Base-by-base conservation (phyloP, 2,329 filamentous ascomycete genomes). In the Chaetomium sp. region DNA sequence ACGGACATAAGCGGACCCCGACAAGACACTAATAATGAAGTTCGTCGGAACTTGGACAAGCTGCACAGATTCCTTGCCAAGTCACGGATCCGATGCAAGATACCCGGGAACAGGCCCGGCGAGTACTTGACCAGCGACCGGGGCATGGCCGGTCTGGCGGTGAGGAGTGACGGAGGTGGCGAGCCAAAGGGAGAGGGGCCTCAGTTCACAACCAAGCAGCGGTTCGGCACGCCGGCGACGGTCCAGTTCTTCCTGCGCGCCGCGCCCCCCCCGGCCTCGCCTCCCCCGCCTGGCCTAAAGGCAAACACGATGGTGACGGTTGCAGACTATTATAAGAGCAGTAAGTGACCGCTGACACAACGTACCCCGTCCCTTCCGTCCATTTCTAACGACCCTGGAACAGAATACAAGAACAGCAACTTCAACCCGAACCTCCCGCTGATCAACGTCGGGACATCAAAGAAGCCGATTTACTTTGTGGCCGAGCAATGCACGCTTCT, bases 401-500 rank as follows among this genome's bases (percentile, higher is more conserved):
- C 36, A 74, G 71, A 70, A 49, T 78, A 76, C 42, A 60, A 27
- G 3, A 27, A 61, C 0, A 53, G 70, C 1, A 64, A 46, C 0
- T 57, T 73, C 1, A 57, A 75, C 11, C 66, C 68, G 0, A 64
- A 74, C 1, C 68, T 78, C 4, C 85, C 87, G 0, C 74, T 89
- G 1, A 68, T 91, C 59, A 90, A 91, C 64, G 74, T 86, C 9
- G 87, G 87, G 2, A 81, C 70, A 9, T 64, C 65, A 0, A 69
- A 73, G 0, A 79, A 77, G 9, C 85, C 87, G 0, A 75, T 74
- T 0, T 89, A 87, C 62, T 70, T 88, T 40, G 87, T 88, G 0
- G 79, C 81, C 0, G 86, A 91, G 66, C 72, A 84, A 5, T 84
- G 87, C 59, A 69, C 73, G 4, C 77, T 94, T 2, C 66, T 82